Percentiles rank a stretch among this genome's conserved stretches.
Conservation (phyloP, 2,329 filamentous ascomycete genomes). For the Neopestalotiopsis rosae region DNA sequence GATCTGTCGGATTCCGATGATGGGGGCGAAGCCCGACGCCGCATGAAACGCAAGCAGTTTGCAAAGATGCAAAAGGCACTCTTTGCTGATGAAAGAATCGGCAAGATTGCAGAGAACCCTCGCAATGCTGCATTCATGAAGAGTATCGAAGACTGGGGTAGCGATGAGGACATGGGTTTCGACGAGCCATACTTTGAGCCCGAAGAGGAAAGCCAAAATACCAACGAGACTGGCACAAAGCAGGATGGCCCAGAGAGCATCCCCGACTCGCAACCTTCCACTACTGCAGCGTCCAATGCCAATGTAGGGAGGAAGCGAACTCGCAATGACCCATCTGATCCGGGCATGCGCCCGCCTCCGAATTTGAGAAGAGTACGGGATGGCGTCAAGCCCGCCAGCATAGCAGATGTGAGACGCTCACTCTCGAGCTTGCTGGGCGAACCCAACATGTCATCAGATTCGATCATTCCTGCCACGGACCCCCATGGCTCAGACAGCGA, state of each 20-base stretch:
- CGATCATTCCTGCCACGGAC: constrained; percentile 53
- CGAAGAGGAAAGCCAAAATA: constrained; percentile 30
- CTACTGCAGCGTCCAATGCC: constrained; percentile 37
- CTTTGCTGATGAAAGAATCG: constrained; percentile 86
- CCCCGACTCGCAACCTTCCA: constrained; percentile 57
- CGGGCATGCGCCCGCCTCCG: constrained; percentile 57
- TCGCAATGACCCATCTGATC: constrained; percentile 29
- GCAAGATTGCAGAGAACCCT: constrained; percentile 86
- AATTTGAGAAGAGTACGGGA: constrained; percentile 65
- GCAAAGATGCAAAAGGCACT: constrained; percentile 90
- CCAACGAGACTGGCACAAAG: constrained; percentile 26
- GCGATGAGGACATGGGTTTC: constrained; percentile 79
- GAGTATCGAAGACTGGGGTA: constrained; percentile 83
- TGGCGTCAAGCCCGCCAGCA: constrained; percentile 71
- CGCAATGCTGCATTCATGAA: constrained; percentile 90
- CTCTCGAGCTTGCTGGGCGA: constrained; percentile 84
- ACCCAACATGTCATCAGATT: constrained; percentile 38
- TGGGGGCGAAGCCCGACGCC: constrained; percentile 75
- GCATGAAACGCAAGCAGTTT: constrained; percentile 86
- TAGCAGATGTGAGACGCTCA: constrained; percentile 83
- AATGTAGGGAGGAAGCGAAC: constrained; percentile 40
- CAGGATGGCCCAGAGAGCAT: constrained; percentile 36
- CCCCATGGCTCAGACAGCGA: constrained; percentile 56
- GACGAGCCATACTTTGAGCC: constrained; percentile 58
- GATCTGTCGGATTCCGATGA: constrained; percentile 93